Evolutionary conservation across 140 eudicot species (phyloP).

Genomic region (Erigeron philadelphicus): DNA sequence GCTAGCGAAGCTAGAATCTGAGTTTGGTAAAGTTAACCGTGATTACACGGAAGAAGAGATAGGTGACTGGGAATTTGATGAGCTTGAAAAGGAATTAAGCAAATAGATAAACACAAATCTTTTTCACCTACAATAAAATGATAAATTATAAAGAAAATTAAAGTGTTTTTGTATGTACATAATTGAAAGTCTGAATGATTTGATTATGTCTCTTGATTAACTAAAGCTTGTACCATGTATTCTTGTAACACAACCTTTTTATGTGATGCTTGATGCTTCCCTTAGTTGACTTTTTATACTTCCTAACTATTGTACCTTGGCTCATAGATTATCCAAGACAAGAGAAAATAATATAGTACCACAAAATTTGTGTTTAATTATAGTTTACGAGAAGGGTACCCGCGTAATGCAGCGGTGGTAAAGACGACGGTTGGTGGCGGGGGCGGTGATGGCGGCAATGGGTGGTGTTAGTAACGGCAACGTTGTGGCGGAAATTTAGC

Average conservation of each 20-base stretch:
- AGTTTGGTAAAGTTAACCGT: slow-evolving; percentile 64
- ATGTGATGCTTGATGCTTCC: slow-evolving; percentile 27
- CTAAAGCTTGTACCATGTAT: slow-evolving; percentile 27
- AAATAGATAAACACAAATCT: slow-evolving; percentile 27
- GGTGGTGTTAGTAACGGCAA: no score
- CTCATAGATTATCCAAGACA: no score
- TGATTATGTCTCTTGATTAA: slow-evolving; percentile 19
- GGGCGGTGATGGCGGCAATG: no score
- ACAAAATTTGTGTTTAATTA: no score
- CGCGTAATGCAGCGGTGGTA: no score
- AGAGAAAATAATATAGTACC: no score
- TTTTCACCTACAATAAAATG: slow-evolving; percentile 18
- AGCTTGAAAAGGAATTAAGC: slow-evolving; percentile 79
- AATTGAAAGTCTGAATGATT: slow-evolving; percentile 28
- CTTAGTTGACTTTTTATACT: not conserved
- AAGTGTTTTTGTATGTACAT: slow-evolving; percentile 28
- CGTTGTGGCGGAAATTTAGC: no score
- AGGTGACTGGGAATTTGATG: slow-evolving; percentile 89
- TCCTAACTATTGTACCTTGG: no score
- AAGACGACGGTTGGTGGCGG: no score
- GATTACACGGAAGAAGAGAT: slow-evolving; percentile 76
- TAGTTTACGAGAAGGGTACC: no score
- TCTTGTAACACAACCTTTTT: slow-evolving; percentile 14
- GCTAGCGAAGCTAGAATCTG: slow-evolving; percentile 79
- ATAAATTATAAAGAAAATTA: slow-evolving; percentile 10